A percentile compares a stretch with the other conserved stretches of the same genome.
Conservation (phyloP, 2,329 filamentous ascomycete genomes). For the Talaromyces sp. region DNA sequence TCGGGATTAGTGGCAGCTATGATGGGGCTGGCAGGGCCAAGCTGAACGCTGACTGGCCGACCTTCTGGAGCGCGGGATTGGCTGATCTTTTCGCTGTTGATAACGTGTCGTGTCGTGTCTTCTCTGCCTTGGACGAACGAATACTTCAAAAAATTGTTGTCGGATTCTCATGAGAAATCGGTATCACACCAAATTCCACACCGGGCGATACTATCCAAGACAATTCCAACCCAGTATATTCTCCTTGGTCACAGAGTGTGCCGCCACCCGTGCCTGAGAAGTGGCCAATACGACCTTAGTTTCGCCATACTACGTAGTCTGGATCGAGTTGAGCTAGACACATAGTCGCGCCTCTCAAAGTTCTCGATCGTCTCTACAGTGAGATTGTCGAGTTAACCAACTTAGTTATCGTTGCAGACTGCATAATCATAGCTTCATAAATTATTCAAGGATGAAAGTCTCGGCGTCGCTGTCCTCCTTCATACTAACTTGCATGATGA, state of each 20-base stretch:
- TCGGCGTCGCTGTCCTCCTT: neutral
- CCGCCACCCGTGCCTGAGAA: conserved; percentile 8
- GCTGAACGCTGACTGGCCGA: conserved; percentile 10
- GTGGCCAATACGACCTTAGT: conserved; percentile 13
- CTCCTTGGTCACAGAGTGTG: neutral
- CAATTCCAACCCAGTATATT: neutral
- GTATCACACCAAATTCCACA: neutral
- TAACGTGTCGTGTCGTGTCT: conserved; percentile 6
- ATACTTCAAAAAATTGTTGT: neutral
- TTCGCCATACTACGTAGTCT: conserved; percentile 2
- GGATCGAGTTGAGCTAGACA: neutral
- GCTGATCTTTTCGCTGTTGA: conserved; percentile 3
- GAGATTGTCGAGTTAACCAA: neutral
- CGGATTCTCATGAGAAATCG: neutral
- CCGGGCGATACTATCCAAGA: neutral
- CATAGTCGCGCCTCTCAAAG: neutral
- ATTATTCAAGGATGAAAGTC: neutral
- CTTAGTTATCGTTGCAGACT: neutral
- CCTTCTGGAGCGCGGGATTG: neutral
- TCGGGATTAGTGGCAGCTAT: neutral
- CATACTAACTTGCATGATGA: neutral
- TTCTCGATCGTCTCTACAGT: neutral
- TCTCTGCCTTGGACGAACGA: neutral
- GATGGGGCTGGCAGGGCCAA: neutral
- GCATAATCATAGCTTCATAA: neutral